Conservation (phyloP, 2,329 filamentous ascomycete species). For the Epicoccum nigrum region DNA sequence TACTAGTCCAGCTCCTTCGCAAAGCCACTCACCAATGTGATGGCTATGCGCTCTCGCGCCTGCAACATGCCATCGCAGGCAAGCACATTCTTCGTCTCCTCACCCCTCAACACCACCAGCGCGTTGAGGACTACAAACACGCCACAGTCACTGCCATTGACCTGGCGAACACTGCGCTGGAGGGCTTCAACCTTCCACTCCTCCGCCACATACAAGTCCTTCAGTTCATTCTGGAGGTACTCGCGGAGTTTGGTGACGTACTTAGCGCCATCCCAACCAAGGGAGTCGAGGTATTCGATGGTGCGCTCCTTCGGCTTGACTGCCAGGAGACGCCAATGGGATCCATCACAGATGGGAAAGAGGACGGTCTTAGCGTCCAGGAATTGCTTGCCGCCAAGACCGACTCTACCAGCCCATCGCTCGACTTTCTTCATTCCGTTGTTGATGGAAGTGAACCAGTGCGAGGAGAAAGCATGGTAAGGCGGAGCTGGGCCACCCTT, state of each 20-base stretch:
- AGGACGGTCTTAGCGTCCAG: slow-evolving; percentile 70
- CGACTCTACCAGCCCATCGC: slow-evolving; percentile 55
- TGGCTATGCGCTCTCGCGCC: slow-evolving; percentile 68
- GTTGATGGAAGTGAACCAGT: slow-evolving; percentile 66
- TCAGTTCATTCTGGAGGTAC: slow-evolving; percentile 66
- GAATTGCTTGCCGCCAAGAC: slow-evolving; percentile 58
- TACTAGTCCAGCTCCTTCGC: slow-evolving; percentile 34
- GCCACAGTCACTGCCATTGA: slow-evolving; percentile 77
- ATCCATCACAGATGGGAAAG: slow-evolving; percentile 67
- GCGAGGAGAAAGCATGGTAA: slow-evolving; percentile 68
- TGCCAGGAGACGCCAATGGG: slow-evolving; percentile 75
- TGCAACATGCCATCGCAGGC: slow-evolving; percentile 60
- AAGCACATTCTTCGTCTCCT: slow-evolving; percentile 53
- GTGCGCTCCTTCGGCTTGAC: slow-evolving; percentile 66
- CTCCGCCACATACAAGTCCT: slow-evolving; percentile 58
- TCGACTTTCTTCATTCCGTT: slow-evolving; percentile 35
- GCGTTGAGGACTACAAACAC: slow-evolving; percentile 77
- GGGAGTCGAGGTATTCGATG: slow-evolving; percentile 73
- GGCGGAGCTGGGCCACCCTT: slow-evolving; percentile 62
- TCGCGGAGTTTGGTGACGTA: slow-evolving; percentile 40
- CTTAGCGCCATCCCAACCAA: slow-evolving; percentile 54
- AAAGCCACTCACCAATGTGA: slow-evolving; percentile 65
- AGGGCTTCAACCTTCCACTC: slow-evolving; percentile 67
- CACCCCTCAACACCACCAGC: slow-evolving; percentile 59
- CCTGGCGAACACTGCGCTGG: slow-evolving; percentile 59